Conservation (phyloP, 2,329 filamentous ascomycete species). For the Pseudocercospora musae region DNA sequence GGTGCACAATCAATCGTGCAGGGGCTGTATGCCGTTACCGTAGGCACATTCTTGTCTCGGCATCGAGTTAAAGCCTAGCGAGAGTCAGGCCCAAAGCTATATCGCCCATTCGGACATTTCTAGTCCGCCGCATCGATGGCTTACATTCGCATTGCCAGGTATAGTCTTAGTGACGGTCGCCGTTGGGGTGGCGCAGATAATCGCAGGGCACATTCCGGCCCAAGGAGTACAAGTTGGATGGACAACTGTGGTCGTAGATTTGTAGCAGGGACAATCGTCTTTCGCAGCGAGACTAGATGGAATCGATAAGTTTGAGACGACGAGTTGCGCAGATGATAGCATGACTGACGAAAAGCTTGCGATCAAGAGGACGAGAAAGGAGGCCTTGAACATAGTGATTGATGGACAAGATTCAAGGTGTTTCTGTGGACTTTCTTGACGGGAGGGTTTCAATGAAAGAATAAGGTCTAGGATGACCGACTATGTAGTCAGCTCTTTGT, state of each 20-base stretch:
- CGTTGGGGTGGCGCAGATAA: conserved; percentile 10
- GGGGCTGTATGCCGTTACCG: background rate
- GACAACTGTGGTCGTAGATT: conserved; percentile 10
- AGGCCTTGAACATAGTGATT: background rate
- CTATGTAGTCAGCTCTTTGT: background rate
- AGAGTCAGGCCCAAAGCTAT: background rate
- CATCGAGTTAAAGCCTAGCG: background rate
- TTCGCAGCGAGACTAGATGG: background rate
- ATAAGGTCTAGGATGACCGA: background rate
- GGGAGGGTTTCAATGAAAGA: background rate
- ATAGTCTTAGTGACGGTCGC: conserved; percentile 8
- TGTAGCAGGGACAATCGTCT: conserved; percentile 8
- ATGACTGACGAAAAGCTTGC: background rate
- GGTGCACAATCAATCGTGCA: conserved; percentile 15
- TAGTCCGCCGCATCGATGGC: background rate
- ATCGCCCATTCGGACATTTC: background rate
- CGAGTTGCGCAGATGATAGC: background rate
- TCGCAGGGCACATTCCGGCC: conserved; percentile 8
- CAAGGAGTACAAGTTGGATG: conserved; percentile 12
- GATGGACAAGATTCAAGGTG: background rate
- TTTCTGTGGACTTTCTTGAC: background rate
- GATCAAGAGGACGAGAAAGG: background rate
- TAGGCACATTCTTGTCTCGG: conserved; percentile 8
- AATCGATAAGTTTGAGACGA: background rate
- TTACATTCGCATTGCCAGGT: background rate